A percentile compares a stretch with the other conserved stretches of the same genome.
These are phyloP conservation scores for Diaporthe eres DNA, from an alignment of 2,329 filamentous ascomycete genomes.

Conservation along the genomic window DNA sequence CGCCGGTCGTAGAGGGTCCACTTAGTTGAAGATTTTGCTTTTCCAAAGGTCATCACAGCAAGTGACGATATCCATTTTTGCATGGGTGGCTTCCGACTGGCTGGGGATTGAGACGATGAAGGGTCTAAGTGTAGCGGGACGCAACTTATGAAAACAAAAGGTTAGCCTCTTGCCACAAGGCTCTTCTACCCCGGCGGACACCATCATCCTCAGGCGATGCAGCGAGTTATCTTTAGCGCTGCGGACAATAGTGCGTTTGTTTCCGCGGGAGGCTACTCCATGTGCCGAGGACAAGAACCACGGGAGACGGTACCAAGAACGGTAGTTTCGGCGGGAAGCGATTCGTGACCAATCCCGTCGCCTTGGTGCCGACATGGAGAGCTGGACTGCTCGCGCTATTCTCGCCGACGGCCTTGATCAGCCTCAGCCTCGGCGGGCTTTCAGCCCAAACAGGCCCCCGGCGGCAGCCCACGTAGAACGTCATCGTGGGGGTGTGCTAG, in stretches of 20 bases:
- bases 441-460: conserved; percentile 18
- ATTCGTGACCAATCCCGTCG: background rate
- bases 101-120: background rate
- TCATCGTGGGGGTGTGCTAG: conserved; percentile 18
- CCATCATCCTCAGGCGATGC: background rate
- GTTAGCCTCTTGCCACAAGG: background rate
- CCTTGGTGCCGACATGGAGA: background rate
- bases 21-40: background rate
- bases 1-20: background rate
- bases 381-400: background rate
- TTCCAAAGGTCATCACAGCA: background rate
- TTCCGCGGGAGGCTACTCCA: background rate
- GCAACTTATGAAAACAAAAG: background rate
- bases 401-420: conserved; percentile 7
- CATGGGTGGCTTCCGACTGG: conserved; percentile 17
- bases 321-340: background rate
- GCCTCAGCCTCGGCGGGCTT: background rate
- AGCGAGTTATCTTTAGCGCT: background rate
- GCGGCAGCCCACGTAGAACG: background rate
- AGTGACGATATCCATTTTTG: background rate
- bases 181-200: background rate
- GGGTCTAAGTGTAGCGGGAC: background rate
- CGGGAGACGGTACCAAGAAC: conserved; percentile 3
- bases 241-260: conserved; percentile 12
- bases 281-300: background rate